Evolutionary conservation across 768 basidiomycete species (phyloP), one percentile per base, ranked within the genome.

Genomic region (Cystobasidium tubakii): DNA sequence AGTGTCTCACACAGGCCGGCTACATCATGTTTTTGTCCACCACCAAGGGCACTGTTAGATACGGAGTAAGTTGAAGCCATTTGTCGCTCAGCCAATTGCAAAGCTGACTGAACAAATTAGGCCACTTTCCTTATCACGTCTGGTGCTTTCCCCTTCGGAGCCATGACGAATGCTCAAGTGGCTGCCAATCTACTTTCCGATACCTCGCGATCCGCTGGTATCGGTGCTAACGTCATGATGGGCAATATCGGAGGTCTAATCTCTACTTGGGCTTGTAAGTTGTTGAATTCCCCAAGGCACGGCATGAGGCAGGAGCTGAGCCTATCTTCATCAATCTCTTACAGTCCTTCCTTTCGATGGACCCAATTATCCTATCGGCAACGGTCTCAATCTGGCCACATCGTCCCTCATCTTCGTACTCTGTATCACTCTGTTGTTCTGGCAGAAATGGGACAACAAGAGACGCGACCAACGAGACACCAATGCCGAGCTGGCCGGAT

Each of bases 11-110:
- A 50, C n/a, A 42, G 7, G 21, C 46, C 44, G 73, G 74, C 1
- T 78, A 76, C 63, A 67, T 73, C 63, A 73, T 77, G 39, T 76
- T 77, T 65, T 23, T 78, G 7, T 50, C 55, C 2, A 44, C 21
- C 0, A 31, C 33, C 25, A 72, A 77, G 53, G 63, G 62, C 0
- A 33, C 74, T 4, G 64, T 67, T 0, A 62, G 76, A 2, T 78
- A 78, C 73, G 75, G 76, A 0, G 63, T 60, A 60, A 60, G 57
- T 29, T 60, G 17, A n/a, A n/a, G n/a, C n/a, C n/a, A n/a, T n/a
- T n/a, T n/a, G n/a, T n/a, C n/a, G n/a, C n/a, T n/a, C n/a, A n/a
- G n/a, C n/a, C n/a, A n/a, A n/a, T n/a, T n/a, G n/a, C n/a, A n/a
- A n/a, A n/a, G n/a, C n/a, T n/a, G n/a, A n/a, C n/a, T n/a, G n/a